Conservation (phyloP, 2,329 filamentous ascomycete genomes). For the Aspergillus piperis region DNA sequence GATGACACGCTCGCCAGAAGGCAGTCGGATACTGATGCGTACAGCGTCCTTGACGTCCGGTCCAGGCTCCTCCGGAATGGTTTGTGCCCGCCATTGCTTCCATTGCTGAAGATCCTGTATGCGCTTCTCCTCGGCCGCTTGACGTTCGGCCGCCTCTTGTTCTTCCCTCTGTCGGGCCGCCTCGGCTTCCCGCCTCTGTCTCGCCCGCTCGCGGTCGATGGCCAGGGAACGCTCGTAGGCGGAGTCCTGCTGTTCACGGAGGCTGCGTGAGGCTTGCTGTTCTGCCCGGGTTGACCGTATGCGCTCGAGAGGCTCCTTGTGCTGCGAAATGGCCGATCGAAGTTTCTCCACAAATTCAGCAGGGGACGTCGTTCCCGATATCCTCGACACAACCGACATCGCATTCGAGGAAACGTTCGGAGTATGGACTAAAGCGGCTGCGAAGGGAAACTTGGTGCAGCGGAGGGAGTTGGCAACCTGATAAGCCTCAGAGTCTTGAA, state of each 20-base stretch:
- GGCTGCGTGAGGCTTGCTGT: slow-evolving; percentile 74
- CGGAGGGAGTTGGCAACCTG: slow-evolving; percentile 85
- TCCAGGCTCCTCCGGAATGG: slow-evolving; percentile 68
- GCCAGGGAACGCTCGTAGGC: slow-evolving; percentile 93
- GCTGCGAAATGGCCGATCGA: slow-evolving; percentile 69
- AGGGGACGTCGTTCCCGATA: slow-evolving; percentile 71
- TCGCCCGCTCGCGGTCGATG: slow-evolving; percentile 79
- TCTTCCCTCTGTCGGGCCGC: slow-evolving; percentile 62
- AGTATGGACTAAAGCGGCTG: slow-evolving; percentile 81
- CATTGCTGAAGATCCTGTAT: slow-evolving; percentile 66
- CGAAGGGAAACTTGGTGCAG: slow-evolving; percentile 91
- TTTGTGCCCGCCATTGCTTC: slow-evolving; percentile 74
- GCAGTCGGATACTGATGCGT: slow-evolving; percentile 65
- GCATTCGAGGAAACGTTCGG: slow-evolving; percentile 79
- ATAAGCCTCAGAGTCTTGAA: slow-evolving; percentile 90
- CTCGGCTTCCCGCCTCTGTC: slow-evolving; percentile 74
- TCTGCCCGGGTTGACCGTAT: slow-evolving; percentile 76
- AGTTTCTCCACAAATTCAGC: slow-evolving; percentile 75
- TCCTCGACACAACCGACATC: slow-evolving; percentile 85
- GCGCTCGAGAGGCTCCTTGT: slow-evolving; percentile 72
- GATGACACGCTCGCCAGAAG: slow-evolving; percentile 72
- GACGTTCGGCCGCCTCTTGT: slow-evolving; percentile 65
- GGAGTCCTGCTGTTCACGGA: slow-evolving; percentile 86
- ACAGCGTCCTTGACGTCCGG: slow-evolving; percentile 67
- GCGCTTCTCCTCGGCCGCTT: slow-evolving; percentile 61